Evolutionary conservation across 306 rosid species (phyloP), one percentile per base, ranked within the genome.

Genomic region (Cucumis cinereus): DNA sequence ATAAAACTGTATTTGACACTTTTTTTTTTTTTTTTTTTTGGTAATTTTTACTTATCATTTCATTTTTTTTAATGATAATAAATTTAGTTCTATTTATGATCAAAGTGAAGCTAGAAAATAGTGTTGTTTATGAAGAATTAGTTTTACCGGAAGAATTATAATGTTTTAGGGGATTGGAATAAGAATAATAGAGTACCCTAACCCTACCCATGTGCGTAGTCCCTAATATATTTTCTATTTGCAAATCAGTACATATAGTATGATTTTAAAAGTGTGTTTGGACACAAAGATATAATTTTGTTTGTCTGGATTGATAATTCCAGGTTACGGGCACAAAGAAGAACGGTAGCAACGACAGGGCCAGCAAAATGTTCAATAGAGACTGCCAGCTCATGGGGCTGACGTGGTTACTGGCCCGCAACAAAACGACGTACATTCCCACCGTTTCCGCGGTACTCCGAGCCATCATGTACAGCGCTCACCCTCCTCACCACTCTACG

Each of bases 341-440:
- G 19, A 75, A 38, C 74, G 40, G 45, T 24, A 73, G 71, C 7
- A 85, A 72, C 10, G 97, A 91, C 17, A 77, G 97, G 15, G 96
- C 86, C 11, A 92, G 79, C 84, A 90, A 84, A 61, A 94, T 94
- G 99, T 94, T 88, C 88, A 82, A 82, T 85, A 35, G 93, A 73
- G 99, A 94, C 78, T 94, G 99, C 75, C 97, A 94, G 83, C 92
- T 94, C 14, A 94, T 94, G 99, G 99, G 99, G 57, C 83, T 94
- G 81, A 92, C 99, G 69, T 94, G 99, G 99, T 79, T 94, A 0
- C 82, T 94, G 0, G 95, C 93, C 7, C 82, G 86, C 59, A 94
- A 94, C 90, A 94, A 94, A 86, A 94, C 97, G 85, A 86, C 89
- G 19, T 92, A 87, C 83, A 94, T 94, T 28, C 97, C 99, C 3